phyloP scores from a whole-genome alignment of 1,284 basidiomycete species.

The Cutaneotrichosporon spelunceum region DNA sequence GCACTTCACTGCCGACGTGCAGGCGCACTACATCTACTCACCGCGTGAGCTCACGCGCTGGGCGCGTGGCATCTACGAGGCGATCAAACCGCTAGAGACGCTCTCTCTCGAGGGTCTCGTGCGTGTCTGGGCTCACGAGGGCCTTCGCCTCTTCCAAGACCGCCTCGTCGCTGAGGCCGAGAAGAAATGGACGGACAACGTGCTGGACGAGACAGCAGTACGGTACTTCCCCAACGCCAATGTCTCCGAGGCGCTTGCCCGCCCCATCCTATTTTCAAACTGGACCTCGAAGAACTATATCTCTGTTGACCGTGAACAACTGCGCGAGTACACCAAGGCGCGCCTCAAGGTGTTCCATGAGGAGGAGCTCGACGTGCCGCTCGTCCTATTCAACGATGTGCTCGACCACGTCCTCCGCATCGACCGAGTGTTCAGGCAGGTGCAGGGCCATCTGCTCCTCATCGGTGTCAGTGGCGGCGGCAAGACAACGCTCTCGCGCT shows the following conservation, averaged over 20 bases:
- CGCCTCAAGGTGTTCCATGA: slow-evolving; percentile 93
- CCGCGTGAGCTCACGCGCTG: slow-evolving; percentile 98
- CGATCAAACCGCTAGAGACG: slow-evolving; percentile 85
- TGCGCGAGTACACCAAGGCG: slow-evolving; percentile 95
- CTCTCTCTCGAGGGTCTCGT: slow-evolving; percentile 91
- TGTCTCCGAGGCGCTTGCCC: slow-evolving; percentile 70
- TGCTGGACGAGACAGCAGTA: slow-evolving; percentile 79
- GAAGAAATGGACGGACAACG: slow-evolving; percentile 89
- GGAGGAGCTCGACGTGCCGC: slow-evolving; percentile 95
- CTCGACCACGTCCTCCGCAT: slow-evolving; percentile 95
- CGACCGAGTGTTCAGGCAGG: slow-evolving; percentile 97
- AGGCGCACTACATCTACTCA: slow-evolving; percentile 99
- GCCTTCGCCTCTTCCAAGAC: slow-evolving; percentile 94
- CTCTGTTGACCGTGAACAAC: slow-evolving; percentile 84
- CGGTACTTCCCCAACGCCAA: slow-evolving; percentile 91
- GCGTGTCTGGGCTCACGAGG: slow-evolving; percentile 97
- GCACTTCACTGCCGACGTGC: slow-evolving; percentile 89
- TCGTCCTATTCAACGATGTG: slow-evolving; percentile 98
- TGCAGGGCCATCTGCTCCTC: slow-evolving; percentile 91
- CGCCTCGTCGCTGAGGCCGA: slow-evolving; percentile 89
- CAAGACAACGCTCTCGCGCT: slow-evolving; percentile 96
- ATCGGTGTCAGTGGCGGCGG: slow-evolving; percentile 98
- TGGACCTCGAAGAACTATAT: slow-evolving; percentile 99
- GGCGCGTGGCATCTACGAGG: slow-evolving; percentile 96
- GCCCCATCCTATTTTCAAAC: slow-evolving; percentile 96